Evolutionary conservation across 805 yeast species (phyloP).

Genomic region (Lipomyces mesembrius): DNA sequence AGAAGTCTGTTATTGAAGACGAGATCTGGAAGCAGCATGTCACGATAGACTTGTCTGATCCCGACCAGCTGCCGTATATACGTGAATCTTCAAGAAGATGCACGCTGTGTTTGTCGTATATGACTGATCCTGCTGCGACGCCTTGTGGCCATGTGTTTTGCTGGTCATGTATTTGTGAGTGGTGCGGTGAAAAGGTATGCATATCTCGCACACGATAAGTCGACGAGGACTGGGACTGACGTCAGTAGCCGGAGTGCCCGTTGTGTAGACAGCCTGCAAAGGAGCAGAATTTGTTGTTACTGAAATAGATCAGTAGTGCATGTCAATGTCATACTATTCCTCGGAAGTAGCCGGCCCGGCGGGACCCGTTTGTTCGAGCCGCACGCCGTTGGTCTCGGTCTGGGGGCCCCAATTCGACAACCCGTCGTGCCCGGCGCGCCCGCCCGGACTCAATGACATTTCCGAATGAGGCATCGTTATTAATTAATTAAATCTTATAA

Average conservation of each 20-base stretch:
- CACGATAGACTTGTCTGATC: conserved; percentile 62
- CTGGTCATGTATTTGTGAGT: conserved; percentile 86
- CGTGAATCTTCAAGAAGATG: conserved; percentile 75
- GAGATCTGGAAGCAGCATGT: not conserved
- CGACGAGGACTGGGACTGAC: not conserved
- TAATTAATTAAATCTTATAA: not conserved
- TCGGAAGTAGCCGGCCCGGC: no score
- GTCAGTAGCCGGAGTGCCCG: conserved; percentile 74
- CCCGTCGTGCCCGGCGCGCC: no score
- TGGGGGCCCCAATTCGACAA: no score
- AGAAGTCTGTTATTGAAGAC: conserved; percentile 6
- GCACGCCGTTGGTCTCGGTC: no score
- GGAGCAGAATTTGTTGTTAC: conserved; percentile 65
- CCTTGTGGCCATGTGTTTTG: conserved; percentile 93
- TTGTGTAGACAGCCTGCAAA: conserved; percentile 75
- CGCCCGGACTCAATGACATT: not conserved
- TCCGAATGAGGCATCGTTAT: not conserved
- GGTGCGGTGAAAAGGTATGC: conserved; percentile 73
- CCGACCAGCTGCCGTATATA: conserved; percentile 64
- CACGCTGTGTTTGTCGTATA: conserved; percentile 78
- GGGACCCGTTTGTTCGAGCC: no score
- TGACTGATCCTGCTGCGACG: conserved; percentile 83
- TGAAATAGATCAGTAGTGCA: conserved; percentile 45
- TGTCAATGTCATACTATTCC: no score
- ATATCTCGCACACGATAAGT: not conserved